Base-by-base conservation (phyloP, 1,139 yeast genomes). In the Scheffersomyces parashehatae region DNA sequence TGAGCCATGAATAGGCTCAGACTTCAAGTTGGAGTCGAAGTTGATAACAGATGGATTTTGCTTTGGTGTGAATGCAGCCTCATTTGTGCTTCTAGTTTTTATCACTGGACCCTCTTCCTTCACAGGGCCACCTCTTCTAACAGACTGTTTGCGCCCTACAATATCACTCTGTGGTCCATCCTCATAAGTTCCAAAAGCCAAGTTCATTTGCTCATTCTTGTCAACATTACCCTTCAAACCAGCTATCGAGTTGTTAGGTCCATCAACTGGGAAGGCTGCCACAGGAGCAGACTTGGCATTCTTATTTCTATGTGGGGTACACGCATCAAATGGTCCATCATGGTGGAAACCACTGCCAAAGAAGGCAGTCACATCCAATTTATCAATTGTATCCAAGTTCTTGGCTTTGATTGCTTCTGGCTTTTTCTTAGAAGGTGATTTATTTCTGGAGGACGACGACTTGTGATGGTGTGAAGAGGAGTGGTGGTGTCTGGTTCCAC, bases 281-380 rank as follows among this genome's bases (percentile, higher is more conserved):
- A 93, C 97, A 3, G 99, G 99, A 0, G 97, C 96, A 35, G 81
- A 82, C 61, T 82, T 85, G 28, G 70, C 71, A 60, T 86, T 80
- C 67, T 87, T 88, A 68, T 93, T 93, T 64, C 98, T 83, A 65
- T 88, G 96, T 5, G 99, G 98, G 5, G 95, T 87, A 66, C 98
- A 91, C 2, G 99, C 99, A 65, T 93, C 99, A 64, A 93, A 93
- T 13, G 99, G 99, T 11, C 99, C 99, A 66, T 93, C 99, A 64
- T 93, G 99, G 65, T 93, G 99, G 76, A 93, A 93, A 1, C 93
- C 88, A 36, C 88, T 85, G n/a, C 97, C 97, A 62, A 88, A 91
- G 52, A 93, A 77, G 0, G 96, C 98, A 6, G 98, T 90, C 32
- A 91, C 98, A 63, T 93, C 99, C 54, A 93, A 75, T 65, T 87